A percentile compares a stretch with the other conserved stretches of the same genome.
phyloP scores from a whole-genome alignment of 23 red algal genomes.

The Pyropia yezoensis region DNA sequence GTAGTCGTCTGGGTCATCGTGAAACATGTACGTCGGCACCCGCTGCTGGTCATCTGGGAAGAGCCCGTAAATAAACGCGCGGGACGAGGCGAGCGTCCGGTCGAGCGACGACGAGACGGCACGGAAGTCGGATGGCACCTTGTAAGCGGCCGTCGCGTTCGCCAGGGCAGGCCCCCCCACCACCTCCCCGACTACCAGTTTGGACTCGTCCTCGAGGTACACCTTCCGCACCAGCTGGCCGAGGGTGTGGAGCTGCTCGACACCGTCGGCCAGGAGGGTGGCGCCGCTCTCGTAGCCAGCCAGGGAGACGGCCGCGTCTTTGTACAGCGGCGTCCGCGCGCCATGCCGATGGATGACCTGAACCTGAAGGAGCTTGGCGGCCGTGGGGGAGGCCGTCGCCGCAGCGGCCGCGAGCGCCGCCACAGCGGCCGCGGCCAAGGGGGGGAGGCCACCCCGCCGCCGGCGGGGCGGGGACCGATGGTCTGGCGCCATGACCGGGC shows the following conservation, averaged over 20 bases:
- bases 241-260: slow-evolving; percentile 23
- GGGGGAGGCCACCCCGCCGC: too few species aligned
- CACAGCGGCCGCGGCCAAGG: too few species aligned
- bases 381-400: too few species aligned
- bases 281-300: slow-evolving; percentile 13
- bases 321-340: slow-evolving; percentile 20
- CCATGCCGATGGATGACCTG: slow-evolving; percentile 59
- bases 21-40: slow-evolving; percentile 30
- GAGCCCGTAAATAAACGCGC: slow-evolving; percentile 29
- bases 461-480: too few species aligned
- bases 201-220: slow-evolving; percentile 8
- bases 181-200: too few species aligned
- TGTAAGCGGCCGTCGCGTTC: neutral
- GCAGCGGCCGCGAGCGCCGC: too few species aligned
- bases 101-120: slow-evolving; percentile 25
- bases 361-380: slow-evolving; percentile 19
- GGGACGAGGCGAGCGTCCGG: slow-evolving; percentile 31
- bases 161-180: neutral
- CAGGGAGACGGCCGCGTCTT: slow-evolving; percentile 10
- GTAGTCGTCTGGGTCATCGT: slow-evolving; percentile 21
- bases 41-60: slow-evolving; percentile 8
- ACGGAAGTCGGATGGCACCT: slow-evolving; percentile 2
- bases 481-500: too few species aligned
- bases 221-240: slow-evolving; percentile 11
- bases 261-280: slow-evolving; percentile 8